Percentiles rank a stretch among this genome's conserved stretches.
These are phyloP conservation scores for Cucurbita pepo DNA, from an alignment of 306 rosid genomes.

Conservation along the genomic window DNA sequence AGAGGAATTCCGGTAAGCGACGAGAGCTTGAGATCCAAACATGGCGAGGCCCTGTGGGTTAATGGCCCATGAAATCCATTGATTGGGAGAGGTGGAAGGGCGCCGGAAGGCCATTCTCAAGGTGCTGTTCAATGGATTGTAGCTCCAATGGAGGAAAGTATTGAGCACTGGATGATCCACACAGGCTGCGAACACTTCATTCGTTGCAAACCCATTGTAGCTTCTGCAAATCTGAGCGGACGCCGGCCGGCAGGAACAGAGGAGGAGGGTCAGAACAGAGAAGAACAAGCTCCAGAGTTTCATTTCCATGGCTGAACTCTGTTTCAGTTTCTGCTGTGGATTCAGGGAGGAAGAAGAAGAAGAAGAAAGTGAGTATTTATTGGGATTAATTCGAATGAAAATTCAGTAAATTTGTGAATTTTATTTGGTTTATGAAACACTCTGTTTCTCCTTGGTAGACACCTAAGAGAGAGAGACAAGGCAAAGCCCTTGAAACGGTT, in stretches of 20 bases:
- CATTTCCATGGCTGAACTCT: background rate
- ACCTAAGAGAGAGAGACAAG: background rate
- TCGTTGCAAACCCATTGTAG: background rate
- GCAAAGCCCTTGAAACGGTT: background rate
- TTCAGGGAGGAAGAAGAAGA: background rate
- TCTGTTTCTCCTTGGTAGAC: background rate
- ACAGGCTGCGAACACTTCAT: background rate
- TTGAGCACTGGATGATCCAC: slow-evolving; percentile 5
- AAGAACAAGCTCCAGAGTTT: background rate
- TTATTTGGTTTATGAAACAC: background rate
- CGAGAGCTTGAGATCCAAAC: slow-evolving; percentile 10
- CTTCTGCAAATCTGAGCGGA: slow-evolving; percentile 7
- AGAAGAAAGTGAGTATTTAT: background rate
- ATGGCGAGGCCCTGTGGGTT: background rate
- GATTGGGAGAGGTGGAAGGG: background rate
- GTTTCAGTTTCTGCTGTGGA: background rate
- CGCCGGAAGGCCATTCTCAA: slow-evolving; percentile 4
- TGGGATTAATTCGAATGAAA: background rate
- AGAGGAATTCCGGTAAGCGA: slow-evolving; percentile 1
- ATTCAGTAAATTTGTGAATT: background rate
- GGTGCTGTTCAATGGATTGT: background rate
- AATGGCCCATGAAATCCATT: slow-evolving; percentile 14
- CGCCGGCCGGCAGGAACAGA: background rate
- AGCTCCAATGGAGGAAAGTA: slow-evolving; percentile 14
- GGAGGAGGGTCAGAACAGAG: background rate